A percentile compares a stretch with the other conserved stretches of the same genome.
Conservation (phyloP, 768 basidiomycete genomes). For the Lyophyllum decastes region DNA sequence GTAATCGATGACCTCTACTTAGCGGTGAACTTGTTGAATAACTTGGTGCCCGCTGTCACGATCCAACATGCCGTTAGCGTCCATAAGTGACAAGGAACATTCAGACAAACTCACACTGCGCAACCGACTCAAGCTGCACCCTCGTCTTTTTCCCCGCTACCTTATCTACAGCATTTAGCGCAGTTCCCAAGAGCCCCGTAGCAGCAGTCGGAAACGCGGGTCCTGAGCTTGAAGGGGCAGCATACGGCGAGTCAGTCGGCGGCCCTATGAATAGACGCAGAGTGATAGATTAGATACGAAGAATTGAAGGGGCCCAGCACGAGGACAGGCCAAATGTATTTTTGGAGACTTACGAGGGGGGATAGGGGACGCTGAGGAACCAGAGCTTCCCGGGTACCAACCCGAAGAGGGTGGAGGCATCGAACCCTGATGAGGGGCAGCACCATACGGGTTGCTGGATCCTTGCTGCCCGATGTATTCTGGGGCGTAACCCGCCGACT, state of each 20-base stretch:
- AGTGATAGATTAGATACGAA: conserved; percentile 2
- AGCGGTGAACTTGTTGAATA: conserved; percentile 31
- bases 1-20: conserved; percentile 3
- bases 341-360: conserved; percentile 37
- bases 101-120: conserved; percentile 47
- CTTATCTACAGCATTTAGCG: conserved; percentile 54
- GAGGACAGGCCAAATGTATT: conserved; percentile 3
- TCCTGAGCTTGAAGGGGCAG: conserved; percentile 22
- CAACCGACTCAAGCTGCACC: conserved; percentile 50
- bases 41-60: conserved; percentile 34
- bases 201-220: conserved; percentile 30
- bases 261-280: conserved; percentile 21
- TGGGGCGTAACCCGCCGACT: conserved; percentile 17
- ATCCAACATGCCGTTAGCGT: conserved; percentile 12
- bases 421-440: conserved; percentile 17
- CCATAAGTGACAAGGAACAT: conserved; percentile 8
- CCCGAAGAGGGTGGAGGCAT: conserved; percentile 18
- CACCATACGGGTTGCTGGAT: conserved; percentile 8
- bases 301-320: background rate
- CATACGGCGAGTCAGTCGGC: conserved; percentile 22
- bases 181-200: conserved; percentile 38
- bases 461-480: conserved; percentile 15
- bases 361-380: conserved; percentile 25
- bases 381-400: conserved; percentile 21
- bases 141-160: conserved; percentile 54